Base-by-base conservation (phyloP, 2,329 filamentous ascomycete genomes). In the Acrodontium crateriforme region DNA sequence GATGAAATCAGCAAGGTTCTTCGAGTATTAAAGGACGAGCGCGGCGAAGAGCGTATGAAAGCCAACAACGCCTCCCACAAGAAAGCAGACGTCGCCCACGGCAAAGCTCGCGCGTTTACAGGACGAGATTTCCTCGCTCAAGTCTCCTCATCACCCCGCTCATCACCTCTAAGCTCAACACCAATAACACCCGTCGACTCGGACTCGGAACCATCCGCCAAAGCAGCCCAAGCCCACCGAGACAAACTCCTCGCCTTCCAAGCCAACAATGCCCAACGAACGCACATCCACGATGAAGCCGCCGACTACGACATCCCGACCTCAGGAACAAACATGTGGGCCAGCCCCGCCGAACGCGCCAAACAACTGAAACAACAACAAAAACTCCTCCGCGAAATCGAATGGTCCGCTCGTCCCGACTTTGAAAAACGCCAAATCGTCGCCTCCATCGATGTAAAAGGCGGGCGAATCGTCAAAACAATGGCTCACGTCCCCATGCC, bases 341-440 rank as follows among this genome's bases (percentile, higher is more conserved):
- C 83, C 27, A 82, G 63, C 10, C 82, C 84, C 0, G 74, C 80
- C 38, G 82, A 92, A 53, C 68, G 84, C 22, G 85, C 84, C 1
- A 63, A 74, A 39, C 82, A 89, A 50, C 59, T 93, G 32, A 91
- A 87, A 55, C 69, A 74, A 32, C 85, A 93, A 55, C 84, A 92
- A 55, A 81, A 79, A 50, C 60, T 85, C 3, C 56, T 92, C 41
- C 63, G 82, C 4, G 82, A 92, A 54, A 75, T 89, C 64, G 81
- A 92, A 45, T 91, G 84, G 74, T 79, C 78, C 41, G 75, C 78
- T 3, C 63, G 70, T 28, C 83, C 84, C 0, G 85, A 91, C 37
- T 93, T 84, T 54, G 85, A 94, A 59, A 92, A 87, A 65, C 69
- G 81, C 33, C 72, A 69, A 42, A 76, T 89, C 35, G 78, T 94